Base-by-base conservation (phyloP, 2,329 filamentous ascomycete genomes). In the Xylaria polymorpha region DNA sequence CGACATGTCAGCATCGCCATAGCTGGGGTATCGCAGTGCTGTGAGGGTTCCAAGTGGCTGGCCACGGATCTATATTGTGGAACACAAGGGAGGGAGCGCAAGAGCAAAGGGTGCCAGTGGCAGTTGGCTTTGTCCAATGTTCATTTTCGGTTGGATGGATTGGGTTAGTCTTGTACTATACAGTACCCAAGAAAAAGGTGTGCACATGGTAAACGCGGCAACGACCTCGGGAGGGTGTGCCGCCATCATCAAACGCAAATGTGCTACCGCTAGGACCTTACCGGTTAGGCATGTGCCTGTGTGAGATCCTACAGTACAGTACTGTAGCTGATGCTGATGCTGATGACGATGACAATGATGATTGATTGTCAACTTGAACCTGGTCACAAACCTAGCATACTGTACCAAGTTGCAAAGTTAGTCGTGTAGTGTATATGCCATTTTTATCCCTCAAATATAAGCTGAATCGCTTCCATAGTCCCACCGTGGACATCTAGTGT, bases 141-240 rank as follows among this genome's bases (percentile, higher is more conserved):
- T 29, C n/a, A n/a, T n/a, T n/a, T n/a, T n/a, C n/a, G 4, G 25
- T 56, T 39, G 35, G 20, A 22, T 39, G 53, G 53, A 37, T 39
- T 39, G 39, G 57, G 25, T 25, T 46, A 20, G 25, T 9, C 1
- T 15, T 20, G 18, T 22, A 22, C 14, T 35, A 3, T 15, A 14
- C 35, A 9, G 35, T 9, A 37, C 35, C 10, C 35, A 37, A 12
- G 35, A 37, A 4, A 4, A 3, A 12, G 7, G 37, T 29, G 20
- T 10, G 22, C 56, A 29, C 64, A 22, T 22, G 18, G 18, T 29
- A 48, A 46, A 63, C 43, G 22, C 48, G 50, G 50, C 41, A 8
- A 20, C 55, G 32, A n/a, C n/a, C n/a, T n/a, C n/a, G n/a, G n/a
- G n/a, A 57, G 56, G 66, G 66, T 65, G 66, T 64, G 56, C 55